These are phyloP conservation scores for Leccinellum rugosiceps DNA, from an alignment of 768 basidiomycete species.

Conservation along the genomic window DNA sequence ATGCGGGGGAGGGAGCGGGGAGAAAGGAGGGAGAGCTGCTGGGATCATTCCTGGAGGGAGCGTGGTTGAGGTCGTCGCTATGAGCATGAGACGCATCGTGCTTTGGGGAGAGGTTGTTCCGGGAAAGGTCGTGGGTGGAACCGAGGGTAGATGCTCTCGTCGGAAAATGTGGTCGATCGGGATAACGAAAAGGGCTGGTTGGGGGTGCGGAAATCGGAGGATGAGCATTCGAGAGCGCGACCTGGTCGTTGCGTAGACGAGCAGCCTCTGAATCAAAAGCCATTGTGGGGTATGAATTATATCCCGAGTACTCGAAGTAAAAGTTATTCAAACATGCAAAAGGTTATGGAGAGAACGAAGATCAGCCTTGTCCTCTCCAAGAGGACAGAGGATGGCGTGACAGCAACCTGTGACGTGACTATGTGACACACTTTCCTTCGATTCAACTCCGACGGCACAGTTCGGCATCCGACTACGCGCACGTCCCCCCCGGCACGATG, in stretches of 20 bases:
- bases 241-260: conserved; percentile 28
- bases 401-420: conserved; percentile 11
- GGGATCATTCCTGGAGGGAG: conserved; percentile 13
- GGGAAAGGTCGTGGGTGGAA: conserved; percentile 50
- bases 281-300: conserved; percentile 14
- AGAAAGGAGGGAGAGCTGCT: conserved; percentile 25
- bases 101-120: conserved; percentile 39
- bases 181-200: conserved; percentile 34
- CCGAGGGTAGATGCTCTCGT: conserved; percentile 65
- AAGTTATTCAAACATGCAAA: background rate
- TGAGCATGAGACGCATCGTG: conserved; percentile 48
- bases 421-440: background rate
- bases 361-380: conserved; percentile 12
- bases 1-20: conserved; percentile 44
- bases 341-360: conserved; percentile 10
- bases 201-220: conserved; percentile 37
- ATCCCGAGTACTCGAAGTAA: background rate
- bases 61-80: conserved; percentile 70
- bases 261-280: conserved; percentile 29
- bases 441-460: conserved; percentile 19
- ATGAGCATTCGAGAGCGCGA: conserved; percentile 2
- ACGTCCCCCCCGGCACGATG: conserved; percentile 12
- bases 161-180: conserved; percentile 54
- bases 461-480: background rate
- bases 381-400: conserved; percentile 13